Conservation (phyloP, 179 eudicot genomes). For the Heliamphora pulchella region DNA sequence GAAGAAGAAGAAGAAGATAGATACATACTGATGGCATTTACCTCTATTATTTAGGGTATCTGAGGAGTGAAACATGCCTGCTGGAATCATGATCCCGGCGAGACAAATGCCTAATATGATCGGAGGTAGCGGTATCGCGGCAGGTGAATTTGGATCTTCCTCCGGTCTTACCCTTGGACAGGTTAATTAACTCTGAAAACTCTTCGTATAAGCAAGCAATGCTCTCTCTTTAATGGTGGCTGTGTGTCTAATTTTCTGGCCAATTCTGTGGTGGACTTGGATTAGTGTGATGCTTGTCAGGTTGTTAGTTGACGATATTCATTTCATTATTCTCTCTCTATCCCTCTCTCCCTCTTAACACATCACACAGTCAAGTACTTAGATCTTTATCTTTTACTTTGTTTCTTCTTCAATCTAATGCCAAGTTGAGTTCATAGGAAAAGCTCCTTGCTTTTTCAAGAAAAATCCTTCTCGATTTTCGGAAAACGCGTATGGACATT, state of each 20-base stretch:
- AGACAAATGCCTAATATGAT: not conserved
- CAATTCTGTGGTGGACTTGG: not conserved
- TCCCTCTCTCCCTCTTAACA: not conserved
- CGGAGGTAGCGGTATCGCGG: not conserved
- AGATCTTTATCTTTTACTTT: not conserved
- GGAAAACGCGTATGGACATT: constrained; percentile 2
- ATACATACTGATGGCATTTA: not conserved
- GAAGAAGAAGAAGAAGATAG: not conserved
- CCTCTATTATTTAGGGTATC: constrained; percentile 4
- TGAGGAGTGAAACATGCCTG: constrained; percentile 7
- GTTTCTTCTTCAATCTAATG: not conserved
- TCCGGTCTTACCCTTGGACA: constrained; percentile 13
- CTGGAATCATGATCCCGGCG: constrained; percentile 15
- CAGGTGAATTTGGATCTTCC: not conserved
- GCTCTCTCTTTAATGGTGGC: not conserved
- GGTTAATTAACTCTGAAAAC: not conserved
- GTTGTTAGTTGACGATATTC: not conserved
- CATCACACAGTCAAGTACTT: no score
- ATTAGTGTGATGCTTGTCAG: not conserved
- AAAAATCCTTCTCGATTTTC: constrained; percentile 22
- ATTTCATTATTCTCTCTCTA: not conserved
- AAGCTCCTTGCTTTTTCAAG: constrained; percentile 6
- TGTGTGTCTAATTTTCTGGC: not conserved
- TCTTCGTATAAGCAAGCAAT: not conserved
- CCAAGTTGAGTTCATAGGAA: not conserved